phyloP scores from a whole-genome alignment of 192 early-diverging fungal genomes.

The Entomortierella parvispora region DNA sequence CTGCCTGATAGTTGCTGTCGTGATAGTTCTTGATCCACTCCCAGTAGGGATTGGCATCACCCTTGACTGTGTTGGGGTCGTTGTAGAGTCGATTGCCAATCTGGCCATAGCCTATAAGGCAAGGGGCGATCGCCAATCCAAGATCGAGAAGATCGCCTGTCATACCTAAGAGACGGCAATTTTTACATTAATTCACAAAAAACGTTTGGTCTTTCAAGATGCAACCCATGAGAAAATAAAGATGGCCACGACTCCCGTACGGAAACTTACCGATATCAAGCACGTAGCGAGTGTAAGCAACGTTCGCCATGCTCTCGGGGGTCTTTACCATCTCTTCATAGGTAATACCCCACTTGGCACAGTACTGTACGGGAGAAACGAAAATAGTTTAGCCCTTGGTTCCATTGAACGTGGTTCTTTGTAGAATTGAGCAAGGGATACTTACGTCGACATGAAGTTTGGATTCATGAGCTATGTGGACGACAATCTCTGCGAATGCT shows the following conservation, averaged over 20 bases:
- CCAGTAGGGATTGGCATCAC: constrained; percentile 85
- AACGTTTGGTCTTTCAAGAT: background rate
- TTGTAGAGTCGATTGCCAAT: constrained; percentile 72
- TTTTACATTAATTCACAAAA: background rate
- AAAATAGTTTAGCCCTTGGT: background rate
- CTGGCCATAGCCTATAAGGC: constrained; percentile 85
- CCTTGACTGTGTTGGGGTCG: constrained; percentile 72
- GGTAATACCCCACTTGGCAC: constrained; percentile 78
- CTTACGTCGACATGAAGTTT: constrained; percentile 73
- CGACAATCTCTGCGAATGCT: constrained; percentile 68
- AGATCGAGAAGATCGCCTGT: constrained; percentile 82
- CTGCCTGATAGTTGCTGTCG: constrained; percentile 71
- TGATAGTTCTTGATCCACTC: constrained; percentile 82
- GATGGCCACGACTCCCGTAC: too few relatives aligned
- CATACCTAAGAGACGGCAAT: constrained; percentile 26
- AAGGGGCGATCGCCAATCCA: constrained; percentile 84
- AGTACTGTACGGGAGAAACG: constrained; percentile 58
- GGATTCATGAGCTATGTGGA: constrained; percentile 73
- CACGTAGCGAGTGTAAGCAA: constrained; percentile 88
- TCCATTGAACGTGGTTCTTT: background rate
- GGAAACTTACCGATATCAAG: constrained; percentile 71
- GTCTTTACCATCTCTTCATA: constrained; percentile 72
- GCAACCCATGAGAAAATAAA: too few relatives aligned
- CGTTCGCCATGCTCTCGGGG: constrained; percentile 76
- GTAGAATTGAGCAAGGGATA: too few relatives aligned